Evolutionary conservation across 2,329 filamentous ascomycete species (phyloP).

Genomic region (Neonectria magnoliae): DNA sequence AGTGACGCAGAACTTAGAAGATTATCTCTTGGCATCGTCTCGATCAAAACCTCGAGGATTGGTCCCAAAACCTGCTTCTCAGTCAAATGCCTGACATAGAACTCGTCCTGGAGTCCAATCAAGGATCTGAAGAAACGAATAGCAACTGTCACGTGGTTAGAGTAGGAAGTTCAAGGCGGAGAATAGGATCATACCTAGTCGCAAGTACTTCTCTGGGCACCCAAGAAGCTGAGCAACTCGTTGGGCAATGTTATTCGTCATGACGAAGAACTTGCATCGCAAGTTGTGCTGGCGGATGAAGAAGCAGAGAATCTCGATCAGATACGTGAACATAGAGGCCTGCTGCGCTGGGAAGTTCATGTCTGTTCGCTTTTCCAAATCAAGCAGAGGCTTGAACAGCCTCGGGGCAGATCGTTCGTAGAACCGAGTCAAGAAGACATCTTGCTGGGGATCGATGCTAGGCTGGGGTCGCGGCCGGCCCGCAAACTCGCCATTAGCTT

Average conservation of each 20-base stretch:
- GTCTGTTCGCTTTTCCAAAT: slow-evolving; percentile 76
- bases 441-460: slow-evolving; percentile 76
- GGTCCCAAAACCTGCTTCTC: slow-evolving; percentile 84
- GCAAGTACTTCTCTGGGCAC: slow-evolving; percentile 90
- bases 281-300: slow-evolving; percentile 90
- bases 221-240: slow-evolving; percentile 84
- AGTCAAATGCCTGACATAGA: slow-evolving; percentile 86
- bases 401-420: slow-evolving; percentile 88
- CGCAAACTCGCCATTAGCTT: slow-evolving; percentile 74
- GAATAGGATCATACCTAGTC: slow-evolving; percentile 71
- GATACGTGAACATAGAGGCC: slow-evolving; percentile 88
- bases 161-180: slow-evolving; percentile 21
- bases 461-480: slow-evolving; percentile 67
- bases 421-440: slow-evolving; percentile 86
- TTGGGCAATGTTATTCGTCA: slow-evolving; percentile 79
- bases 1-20: slow-evolving; percentile 92
- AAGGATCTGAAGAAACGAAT: slow-evolving; percentile 94
- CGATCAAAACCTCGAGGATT: slow-evolving; percentile 83
- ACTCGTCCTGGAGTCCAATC: slow-evolving; percentile 87
- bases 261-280: slow-evolving; percentile 87
- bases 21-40: slow-evolving; percentile 92
- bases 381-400: slow-evolving; percentile 86
- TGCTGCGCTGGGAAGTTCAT: slow-evolving; percentile 82
- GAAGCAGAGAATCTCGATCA: slow-evolving; percentile 93
- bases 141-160: slow-evolving; percentile 67